Evolutionary conservation across 2,329 filamentous ascomycete genomes (phyloP), one percentile per base, ranked within the genome.

Genomic region (Blastomyces gilchristii): DNA sequence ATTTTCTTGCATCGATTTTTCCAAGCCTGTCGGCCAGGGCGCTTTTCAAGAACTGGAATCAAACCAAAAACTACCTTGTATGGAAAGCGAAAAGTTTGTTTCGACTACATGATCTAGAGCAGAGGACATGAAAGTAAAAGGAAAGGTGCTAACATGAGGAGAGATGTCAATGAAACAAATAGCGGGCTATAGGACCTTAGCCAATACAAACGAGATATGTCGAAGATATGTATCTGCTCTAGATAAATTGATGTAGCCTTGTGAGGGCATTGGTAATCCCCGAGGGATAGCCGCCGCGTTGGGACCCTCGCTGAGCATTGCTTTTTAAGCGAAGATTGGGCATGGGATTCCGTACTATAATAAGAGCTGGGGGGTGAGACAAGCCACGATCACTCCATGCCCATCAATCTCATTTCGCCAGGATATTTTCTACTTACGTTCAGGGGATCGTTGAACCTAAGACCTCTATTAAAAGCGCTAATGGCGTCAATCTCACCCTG

Each of bases 381-480:
- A 28, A 28, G 58, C 62, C 58, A 60, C 61, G 18, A 62, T 57
- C 7, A 22, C 8, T n/a, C n/a, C 18, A n/a, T n/a, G 1, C 28
- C 18, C 16, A 50, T 54, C 39, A 16, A 49, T 11, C 45, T 31
- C 22, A 43, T 62, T 62, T 62, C 41, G 31, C 41, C 60, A 28
- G 53, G 37, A 45, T 22, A 63, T 41, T 47, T 58, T 22, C 22
- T 14, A 81, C 85, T 83, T 71, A 88, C 86, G 74, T 85, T 86
- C 65, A 83, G 79, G 61, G 88, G 89, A 77, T 91, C 85, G 78
- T 92, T 92, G 78, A 92, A 91, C 71, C 88, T 84, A 72, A 91
- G 78, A 67, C 82, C 80, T 69, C 80, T 77, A 74, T 92, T 83
- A 73, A 92, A 79, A 58, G 74, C 80, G 64, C 81, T 81, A 72